These are phyloP conservation scores for Neurospora sp. DNA, from an alignment of 495 filamentous ascomycete genomes.

Conservation along the genomic window DNA sequence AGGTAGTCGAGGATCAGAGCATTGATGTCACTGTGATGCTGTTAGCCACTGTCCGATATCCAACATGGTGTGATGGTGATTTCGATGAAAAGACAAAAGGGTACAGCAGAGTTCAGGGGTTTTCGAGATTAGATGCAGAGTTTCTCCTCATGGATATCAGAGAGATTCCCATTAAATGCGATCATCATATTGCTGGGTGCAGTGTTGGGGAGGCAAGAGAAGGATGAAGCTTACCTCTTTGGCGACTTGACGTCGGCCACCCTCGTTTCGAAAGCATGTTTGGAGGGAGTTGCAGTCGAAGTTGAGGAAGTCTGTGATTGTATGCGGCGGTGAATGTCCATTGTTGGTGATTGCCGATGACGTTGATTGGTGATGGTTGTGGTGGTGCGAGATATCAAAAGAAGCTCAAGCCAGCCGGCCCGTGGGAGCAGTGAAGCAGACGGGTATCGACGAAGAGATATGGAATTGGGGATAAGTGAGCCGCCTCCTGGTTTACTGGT, in stretches of 20 bases:
- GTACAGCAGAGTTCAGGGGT: constrained; percentile 10
- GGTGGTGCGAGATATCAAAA: neutral
- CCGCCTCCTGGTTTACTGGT: neutral
- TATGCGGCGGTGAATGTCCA: constrained; percentile 5
- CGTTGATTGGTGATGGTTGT: neutral
- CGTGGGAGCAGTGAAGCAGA: neutral
- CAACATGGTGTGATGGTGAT: constrained; percentile 1
- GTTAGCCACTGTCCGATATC: constrained; percentile 3
- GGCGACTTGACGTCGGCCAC: constrained; percentile 78
- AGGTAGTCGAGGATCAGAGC: constrained; percentile 94
- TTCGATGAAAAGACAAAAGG: constrained; percentile 53
- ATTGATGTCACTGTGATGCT: constrained; percentile 72
- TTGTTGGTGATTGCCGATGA: neutral
- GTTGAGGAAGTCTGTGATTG: constrained; percentile 49
- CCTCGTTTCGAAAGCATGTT: constrained; percentile 66
- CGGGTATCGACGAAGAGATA: neutral
- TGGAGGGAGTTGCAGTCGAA: constrained; percentile 56
- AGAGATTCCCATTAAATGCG: constrained; percentile 99
- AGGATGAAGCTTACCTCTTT: constrained; percentile 62
- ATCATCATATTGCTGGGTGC: constrained; percentile 61
- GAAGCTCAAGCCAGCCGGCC: neutral
- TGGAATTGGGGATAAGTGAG: neutral
- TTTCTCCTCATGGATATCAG: constrained; percentile 89
- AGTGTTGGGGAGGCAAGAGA: constrained; percentile 10
- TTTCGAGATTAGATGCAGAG: constrained; percentile 32